These are phyloP conservation scores for Garcia nutans DNA, from an alignment of 345 rosid genomes.

Conservation along the genomic window DNA sequence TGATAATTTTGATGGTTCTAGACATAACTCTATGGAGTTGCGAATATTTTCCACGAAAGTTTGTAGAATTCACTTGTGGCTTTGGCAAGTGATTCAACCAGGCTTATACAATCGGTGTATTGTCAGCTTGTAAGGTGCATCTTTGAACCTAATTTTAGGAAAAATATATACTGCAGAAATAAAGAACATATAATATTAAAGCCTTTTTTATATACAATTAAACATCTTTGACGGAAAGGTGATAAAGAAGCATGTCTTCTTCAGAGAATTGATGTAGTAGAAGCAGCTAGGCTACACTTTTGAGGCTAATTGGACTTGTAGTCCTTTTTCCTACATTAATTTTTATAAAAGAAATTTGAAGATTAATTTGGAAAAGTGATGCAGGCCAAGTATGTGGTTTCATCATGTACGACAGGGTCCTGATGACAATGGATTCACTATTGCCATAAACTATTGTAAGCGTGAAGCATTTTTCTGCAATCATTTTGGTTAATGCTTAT, in stretches of 20 bases:
- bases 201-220: background rate
- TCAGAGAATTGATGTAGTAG: background rate
- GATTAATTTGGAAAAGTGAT: slow-evolving; percentile 18
- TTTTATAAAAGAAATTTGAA: background rate
- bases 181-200: background rate
- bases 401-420: slow-evolving; percentile 87
- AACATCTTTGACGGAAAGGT: background rate
- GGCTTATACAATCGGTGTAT: background rate
- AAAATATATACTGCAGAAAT: background rate
- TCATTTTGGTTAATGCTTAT: background rate
- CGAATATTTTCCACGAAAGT: too few relatives aligned
- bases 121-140: background rate
- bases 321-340: background rate
- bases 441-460: slow-evolving; percentile 89
- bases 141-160: background rate
- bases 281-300: background rate
- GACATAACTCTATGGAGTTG: too few relatives aligned
- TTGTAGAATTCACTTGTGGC: too few relatives aligned
- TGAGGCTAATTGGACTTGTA: background rate
- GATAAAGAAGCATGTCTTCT: background rate
- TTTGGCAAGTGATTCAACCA: background rate
- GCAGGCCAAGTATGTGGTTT: slow-evolving; percentile 99
- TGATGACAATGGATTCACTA: slow-evolving; percentile 62
- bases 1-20: too few relatives aligned
- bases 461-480: background rate